Conservation (phyloP, 768 basidiomycete species). For the Coprinopsis cinerea region DNA sequence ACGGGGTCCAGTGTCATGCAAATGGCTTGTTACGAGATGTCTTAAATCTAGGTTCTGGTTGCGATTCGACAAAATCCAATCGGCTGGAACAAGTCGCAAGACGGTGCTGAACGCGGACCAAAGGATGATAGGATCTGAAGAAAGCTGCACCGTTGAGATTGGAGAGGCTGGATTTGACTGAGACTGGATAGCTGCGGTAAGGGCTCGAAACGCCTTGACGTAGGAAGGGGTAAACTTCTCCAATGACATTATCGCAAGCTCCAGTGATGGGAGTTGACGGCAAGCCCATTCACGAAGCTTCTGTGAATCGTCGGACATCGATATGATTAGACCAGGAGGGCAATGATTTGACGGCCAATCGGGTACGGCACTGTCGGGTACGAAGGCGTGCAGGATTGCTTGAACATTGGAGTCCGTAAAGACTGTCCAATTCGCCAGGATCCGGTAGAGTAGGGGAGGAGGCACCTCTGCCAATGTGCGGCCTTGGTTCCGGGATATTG, state of each 20-base stretch:
- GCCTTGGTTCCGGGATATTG: slow-evolving; percentile 12
- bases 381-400: slow-evolving; percentile 29
- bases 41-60: slow-evolving; percentile 38
- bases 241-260: slow-evolving; percentile 40
- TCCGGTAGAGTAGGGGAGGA: slow-evolving; percentile 52
- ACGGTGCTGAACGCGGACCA: slow-evolving; percentile 45
- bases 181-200: slow-evolving; percentile 28
- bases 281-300: slow-evolving; percentile 58
- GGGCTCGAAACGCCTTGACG: slow-evolving; percentile 34
- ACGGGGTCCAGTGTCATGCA: slow-evolving; percentile 58
- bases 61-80: slow-evolving; percentile 28
- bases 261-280: slow-evolving; percentile 29
- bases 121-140: slow-evolving; percentile 36
- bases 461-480: slow-evolving; percentile 36
- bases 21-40: slow-evolving; percentile 52
- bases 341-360: slow-evolving; percentile 55
- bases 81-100: slow-evolving; percentile 50
- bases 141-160: slow-evolving; percentile 17
- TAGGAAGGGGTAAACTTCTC: slow-evolving; percentile 47
- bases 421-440: slow-evolving; percentile 55
- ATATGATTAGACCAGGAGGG: slow-evolving; percentile 55
- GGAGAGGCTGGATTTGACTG: neutral
- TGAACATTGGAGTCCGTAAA: slow-evolving; percentile 47
- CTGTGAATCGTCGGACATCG: slow-evolving; percentile 43
- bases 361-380: slow-evolving; percentile 30